Evolutionary conservation across 2,329 filamentous ascomycete species (phyloP).

Genomic region (Graphiopsis chlorocephala): DNA sequence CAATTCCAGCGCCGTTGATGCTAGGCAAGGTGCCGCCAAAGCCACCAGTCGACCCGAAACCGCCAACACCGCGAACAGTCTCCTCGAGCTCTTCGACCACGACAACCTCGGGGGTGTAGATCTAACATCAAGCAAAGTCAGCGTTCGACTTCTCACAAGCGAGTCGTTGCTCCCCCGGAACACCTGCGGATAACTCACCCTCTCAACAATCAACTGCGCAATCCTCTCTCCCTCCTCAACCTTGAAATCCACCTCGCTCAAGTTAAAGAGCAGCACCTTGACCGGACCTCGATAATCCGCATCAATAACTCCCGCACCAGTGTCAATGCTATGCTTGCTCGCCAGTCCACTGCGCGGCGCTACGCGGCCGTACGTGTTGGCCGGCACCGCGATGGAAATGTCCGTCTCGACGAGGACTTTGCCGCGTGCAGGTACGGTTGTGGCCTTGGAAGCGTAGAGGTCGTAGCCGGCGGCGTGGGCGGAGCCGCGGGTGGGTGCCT

Average conservation of each 20-base stretch:
- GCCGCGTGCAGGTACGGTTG: conserved; percentile 74
- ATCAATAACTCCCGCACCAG: conserved; percentile 93
- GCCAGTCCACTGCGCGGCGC: conserved; percentile 90
- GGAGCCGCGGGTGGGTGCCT: conserved; percentile 81
- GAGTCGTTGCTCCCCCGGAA: too few species aligned
- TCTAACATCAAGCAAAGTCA: conserved; percentile 46
- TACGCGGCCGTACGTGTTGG: conserved; percentile 85
- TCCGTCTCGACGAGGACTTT: conserved; percentile 88
- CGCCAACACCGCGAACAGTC: conserved; percentile 85
- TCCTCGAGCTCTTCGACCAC: conserved; percentile 86
- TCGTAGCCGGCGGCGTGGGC: conserved; percentile 92
- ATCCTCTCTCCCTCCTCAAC: conserved; percentile 85
- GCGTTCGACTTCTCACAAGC: not conserved
- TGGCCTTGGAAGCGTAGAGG: conserved; percentile 71
- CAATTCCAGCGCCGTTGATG: conserved; percentile 24
- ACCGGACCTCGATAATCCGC: conserved; percentile 94
- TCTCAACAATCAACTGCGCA: conserved; percentile 90
- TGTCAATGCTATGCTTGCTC: conserved; percentile 90
- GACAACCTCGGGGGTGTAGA: conserved; percentile 87
- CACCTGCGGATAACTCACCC: conserved; percentile 45
- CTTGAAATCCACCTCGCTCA: conserved; percentile 75
- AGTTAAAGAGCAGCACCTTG: conserved; percentile 93
- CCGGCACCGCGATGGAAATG: conserved; percentile 85
- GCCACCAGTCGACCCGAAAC: conserved; percentile 82
- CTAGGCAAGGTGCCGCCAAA: conserved; percentile 36